A percentile compares a stretch with the other conserved stretches of the same genome.
Evolutionary conservation across 108 stramenopile genomes (phyloP).

Genomic region (Fragilaria radians): DNA sequence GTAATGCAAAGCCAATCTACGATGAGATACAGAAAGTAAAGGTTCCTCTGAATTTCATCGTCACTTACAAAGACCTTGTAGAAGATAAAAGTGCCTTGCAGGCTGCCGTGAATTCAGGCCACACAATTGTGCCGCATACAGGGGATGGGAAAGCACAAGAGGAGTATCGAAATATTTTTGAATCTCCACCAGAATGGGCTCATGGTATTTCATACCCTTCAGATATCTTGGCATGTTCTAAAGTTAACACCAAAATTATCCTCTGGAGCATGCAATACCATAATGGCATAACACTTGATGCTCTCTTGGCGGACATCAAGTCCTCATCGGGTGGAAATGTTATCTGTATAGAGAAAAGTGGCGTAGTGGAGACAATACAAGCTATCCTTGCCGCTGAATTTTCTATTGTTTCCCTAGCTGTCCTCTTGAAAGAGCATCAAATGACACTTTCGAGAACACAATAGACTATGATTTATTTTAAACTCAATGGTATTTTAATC

Average conservation of each 20-base stretch:
- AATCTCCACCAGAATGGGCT: not conserved
- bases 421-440: not conserved
- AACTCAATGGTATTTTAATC: too few species aligned
- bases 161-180: not conserved
- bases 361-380: not conserved
- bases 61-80: not conserved
- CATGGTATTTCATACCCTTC: not conserved
- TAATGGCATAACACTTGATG: not conserved
- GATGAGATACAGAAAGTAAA: not conserved
- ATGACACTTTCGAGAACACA: not conserved
- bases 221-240: not conserved
- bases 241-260: not conserved
- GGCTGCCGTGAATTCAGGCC: not conserved
- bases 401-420: not conserved
- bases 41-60: not conserved
- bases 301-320: not conserved
- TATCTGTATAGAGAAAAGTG: not conserved
- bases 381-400: not conserved
- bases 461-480: too few species aligned
- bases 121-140: not conserved
- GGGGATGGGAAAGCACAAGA: not conserved
- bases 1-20: not conserved
- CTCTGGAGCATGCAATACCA: not conserved
- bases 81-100: not conserved
- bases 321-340: not conserved